These are phyloP conservation scores for Kodamaea anthophila DNA, from an alignment of 1,139 yeast species.

Conservation along the genomic window DNA sequence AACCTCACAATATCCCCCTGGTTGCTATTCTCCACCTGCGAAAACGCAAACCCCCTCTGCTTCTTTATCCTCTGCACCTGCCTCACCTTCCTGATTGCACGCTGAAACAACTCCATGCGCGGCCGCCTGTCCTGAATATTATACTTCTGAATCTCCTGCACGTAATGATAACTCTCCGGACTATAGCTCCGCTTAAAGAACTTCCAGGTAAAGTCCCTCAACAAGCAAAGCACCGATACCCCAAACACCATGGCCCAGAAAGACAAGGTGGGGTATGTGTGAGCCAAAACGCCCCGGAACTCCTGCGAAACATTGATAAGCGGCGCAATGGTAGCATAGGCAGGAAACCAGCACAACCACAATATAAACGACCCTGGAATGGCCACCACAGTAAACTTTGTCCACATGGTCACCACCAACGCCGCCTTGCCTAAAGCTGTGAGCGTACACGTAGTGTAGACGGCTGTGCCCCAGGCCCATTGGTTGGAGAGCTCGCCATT, in stretches of 20 bases:
- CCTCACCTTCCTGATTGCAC: slow-evolving; percentile 93
- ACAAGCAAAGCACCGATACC: slow-evolving; percentile 67
- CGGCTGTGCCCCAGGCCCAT: slow-evolving; percentile 94
- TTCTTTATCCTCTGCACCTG: slow-evolving; percentile 98
- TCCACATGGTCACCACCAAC: slow-evolving; percentile 87
- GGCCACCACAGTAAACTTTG: slow-evolving; percentile 83
- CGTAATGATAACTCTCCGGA: slow-evolving; percentile 91
- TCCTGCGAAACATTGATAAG: slow-evolving; percentile 75
- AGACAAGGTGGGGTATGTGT: slow-evolving; percentile 68
- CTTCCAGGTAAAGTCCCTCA: slow-evolving; percentile 92
- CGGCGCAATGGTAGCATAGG: slow-evolving; percentile 84
- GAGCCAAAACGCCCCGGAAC: slow-evolving; percentile 71
- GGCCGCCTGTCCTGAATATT: slow-evolving; percentile 93
- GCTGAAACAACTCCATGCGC: slow-evolving; percentile 92
- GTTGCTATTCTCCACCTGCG: slow-evolving; percentile 90
- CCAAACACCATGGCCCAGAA: slow-evolving; percentile 85
- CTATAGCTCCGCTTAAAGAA: slow-evolving; percentile 85
- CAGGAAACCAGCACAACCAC: slow-evolving; percentile 85
- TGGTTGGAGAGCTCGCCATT: slow-evolving; percentile 77
- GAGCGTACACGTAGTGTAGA: slow-evolving; percentile 80
- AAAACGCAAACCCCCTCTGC: slow-evolving; percentile 97
- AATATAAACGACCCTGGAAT: slow-evolving; percentile 88
- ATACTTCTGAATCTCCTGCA: slow-evolving; percentile 94
- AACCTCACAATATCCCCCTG: slow-evolving; percentile 88
- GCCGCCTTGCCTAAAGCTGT: slow-evolving; percentile 96